phyloP scores from a whole-genome alignment of 768 basidiomycete genomes.

The Boletellus ananiceps region DNA sequence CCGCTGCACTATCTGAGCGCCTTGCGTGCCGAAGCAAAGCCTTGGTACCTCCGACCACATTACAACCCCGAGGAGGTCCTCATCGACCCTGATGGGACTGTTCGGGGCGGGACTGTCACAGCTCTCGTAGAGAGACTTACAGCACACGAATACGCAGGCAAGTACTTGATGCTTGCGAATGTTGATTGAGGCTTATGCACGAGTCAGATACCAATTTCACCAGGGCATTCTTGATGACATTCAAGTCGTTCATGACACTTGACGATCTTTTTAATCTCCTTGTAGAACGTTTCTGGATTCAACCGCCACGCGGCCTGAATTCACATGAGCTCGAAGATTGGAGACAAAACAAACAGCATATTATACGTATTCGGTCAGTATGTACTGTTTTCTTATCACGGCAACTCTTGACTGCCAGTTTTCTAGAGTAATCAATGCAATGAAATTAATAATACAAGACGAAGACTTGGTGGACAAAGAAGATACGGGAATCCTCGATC shows the following conservation, averaged over 20 bases:
- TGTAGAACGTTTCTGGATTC: conserved; percentile 51
- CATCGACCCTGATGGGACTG: conserved; percentile 57
- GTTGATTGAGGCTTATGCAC: conserved; percentile 1
- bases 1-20: conserved; percentile 41
- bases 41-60: conserved; percentile 58
- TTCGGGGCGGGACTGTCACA: conserved; percentile 56
- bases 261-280: conserved; percentile 53
- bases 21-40: conserved; percentile 39
- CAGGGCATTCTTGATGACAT: conserved; percentile 65
- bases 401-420: neutral
- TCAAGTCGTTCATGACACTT: conserved; percentile 59
- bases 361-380: conserved; percentile 55
- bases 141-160: conserved; percentile 56
- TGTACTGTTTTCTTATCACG: neutral
- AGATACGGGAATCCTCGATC: conserved; percentile 47
- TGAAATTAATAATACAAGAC: conserved; percentile 58
- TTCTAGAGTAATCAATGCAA: conserved; percentile 56
- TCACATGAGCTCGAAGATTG: conserved; percentile 47
- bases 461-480: conserved; percentile 50
- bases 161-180: conserved; percentile 13
- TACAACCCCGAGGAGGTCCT: conserved; percentile 55
- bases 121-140: conserved; percentile 66
- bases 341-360: conserved; percentile 52
- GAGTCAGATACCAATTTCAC: conserved; percentile 49
- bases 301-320: conserved; percentile 45